Percentiles rank a stretch among this genome's conserved stretches.
Conservation (phyloP, 257 asterid genomes). For the Lavandula angustifolia region DNA sequence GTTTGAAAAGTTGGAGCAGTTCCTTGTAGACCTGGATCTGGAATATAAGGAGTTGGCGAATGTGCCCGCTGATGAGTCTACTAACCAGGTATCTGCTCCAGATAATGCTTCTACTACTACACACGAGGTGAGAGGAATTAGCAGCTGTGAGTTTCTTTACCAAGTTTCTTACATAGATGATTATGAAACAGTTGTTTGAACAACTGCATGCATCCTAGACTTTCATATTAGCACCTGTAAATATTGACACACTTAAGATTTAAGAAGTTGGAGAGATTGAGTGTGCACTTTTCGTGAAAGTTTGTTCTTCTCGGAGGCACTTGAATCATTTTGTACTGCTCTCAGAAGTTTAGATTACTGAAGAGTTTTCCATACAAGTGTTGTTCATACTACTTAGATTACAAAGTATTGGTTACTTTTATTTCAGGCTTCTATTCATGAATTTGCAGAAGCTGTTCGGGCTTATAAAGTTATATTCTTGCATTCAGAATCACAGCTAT, state of each 20-base stretch:
- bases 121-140: constrained; percentile 62
- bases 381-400: constrained; percentile 14
- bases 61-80: constrained; percentile 42
- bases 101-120: constrained; percentile 52
- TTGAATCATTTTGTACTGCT: constrained; percentile 17
- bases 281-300: constrained; percentile 1
- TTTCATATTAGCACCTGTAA: constrained; percentile 21
- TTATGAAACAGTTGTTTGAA: constrained; percentile 13
- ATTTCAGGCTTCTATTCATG: constrained; percentile 85
- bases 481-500: constrained; percentile 84
- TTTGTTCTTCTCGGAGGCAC: constrained; percentile 19
- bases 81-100: constrained; percentile 44
- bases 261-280: neutral
- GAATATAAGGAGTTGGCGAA: constrained; percentile 59
- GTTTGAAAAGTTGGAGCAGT: constrained; percentile 90
- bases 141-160: constrained; percentile 20
- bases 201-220: constrained; percentile 8
- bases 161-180: constrained; percentile 7
- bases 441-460: constrained; percentile 91
- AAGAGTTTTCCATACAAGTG: neutral
- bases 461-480: constrained; percentile 90
- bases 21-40: constrained; percentile 80
- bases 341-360: constrained; percentile 7
- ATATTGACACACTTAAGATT: neutral
- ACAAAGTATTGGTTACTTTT: constrained; percentile 32